Conservation (phyloP, 495 filamentous ascomycete species). For the Trichoderma virens region DNA sequence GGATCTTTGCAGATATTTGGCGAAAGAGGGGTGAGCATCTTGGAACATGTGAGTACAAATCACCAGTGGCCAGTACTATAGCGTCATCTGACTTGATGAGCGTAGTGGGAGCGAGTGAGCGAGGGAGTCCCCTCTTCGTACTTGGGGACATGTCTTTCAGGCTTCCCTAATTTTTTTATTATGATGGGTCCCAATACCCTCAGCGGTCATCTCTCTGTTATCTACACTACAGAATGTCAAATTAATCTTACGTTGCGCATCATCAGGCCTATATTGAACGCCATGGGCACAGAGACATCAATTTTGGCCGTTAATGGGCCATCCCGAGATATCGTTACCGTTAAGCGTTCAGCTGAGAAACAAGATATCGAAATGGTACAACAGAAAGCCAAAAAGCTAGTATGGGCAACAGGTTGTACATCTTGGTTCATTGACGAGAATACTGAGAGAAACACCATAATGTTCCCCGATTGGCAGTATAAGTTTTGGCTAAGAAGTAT, state of each 20-base stretch:
- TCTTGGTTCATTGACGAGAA: slow-evolving; percentile 19
- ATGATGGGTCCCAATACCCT: slow-evolving; percentile 59
- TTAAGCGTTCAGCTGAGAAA: slow-evolving; percentile 37
- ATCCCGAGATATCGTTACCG: slow-evolving; percentile 15
- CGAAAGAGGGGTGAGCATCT: slow-evolving; percentile 8
- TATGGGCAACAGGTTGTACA: slow-evolving; percentile 39
- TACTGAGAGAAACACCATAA: slow-evolving; percentile 39
- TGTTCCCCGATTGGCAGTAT: slow-evolving; percentile 37
- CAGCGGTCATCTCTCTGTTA: slow-evolving; percentile 56
- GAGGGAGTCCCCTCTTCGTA: slow-evolving; percentile 53
- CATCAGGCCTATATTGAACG: slow-evolving; percentile 42
- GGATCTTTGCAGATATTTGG: slow-evolving; percentile 9
- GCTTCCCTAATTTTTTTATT: slow-evolving; percentile 64
- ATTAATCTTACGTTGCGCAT: slow-evolving; percentile 45
- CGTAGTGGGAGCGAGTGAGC: slow-evolving; percentile 33
- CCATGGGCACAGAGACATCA: slow-evolving; percentile 28
- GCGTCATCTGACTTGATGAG: background rate
- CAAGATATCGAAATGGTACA: slow-evolving; percentile 35
- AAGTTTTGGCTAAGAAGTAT: slow-evolving; percentile 30
- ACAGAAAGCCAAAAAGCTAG: slow-evolving; percentile 28
- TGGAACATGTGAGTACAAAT: slow-evolving; percentile 18
- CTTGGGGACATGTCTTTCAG: slow-evolving; percentile 54
- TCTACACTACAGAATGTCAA: slow-evolving; percentile 53
- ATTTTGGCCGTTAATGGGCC: slow-evolving; percentile 17
- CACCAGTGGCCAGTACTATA: no score